Base-by-base conservation (phyloP, 805 yeast genomes). In the Yarrowia keelungensis region DNA sequence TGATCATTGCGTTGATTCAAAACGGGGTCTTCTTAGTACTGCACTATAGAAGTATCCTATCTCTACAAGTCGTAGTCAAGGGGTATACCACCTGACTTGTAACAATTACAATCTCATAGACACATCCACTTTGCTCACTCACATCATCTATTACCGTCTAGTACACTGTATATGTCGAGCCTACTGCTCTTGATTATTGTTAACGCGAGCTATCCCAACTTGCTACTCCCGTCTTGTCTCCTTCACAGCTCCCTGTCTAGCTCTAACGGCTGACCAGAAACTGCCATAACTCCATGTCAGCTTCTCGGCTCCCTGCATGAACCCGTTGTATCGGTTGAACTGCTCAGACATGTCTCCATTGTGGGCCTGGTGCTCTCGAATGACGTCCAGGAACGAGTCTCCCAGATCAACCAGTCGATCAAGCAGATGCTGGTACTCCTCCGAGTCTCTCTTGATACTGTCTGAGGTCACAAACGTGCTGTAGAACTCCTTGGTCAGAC, bases 251-350 rank as follows among this genome's bases (percentile, higher is more conserved):
- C 35, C 65, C 12, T 15, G 10, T 4, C 65, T 41, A 26, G 65
- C 65, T 59, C 69, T 49, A 69, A 84, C 79, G 11, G 94, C 86
- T 72, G 86, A 84, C 86, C 89, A 87, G 56, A 90, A 85, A 5
- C 97, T 84, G 41, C 92, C 86, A 76, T 91, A 91, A 70, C 96
- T 89, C 98, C 98, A 94, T 5, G 98, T 93, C 73, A 94, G 84
- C 73, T 90, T 86, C 68, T 80, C 79, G 0, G 98, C 98, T 8
- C 98, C 98, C 77, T 88, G 89, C 89, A 92, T 86, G 76, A 78
- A 92, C 0, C 98, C 98, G 50, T 84, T 86, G 73, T 87, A 84
- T 74, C 85, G 86, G 79, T 90, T 91, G 77, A 92, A 91, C 75
- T 94, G 97, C 78, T 94, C 98, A 74, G 93, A 88, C 87, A 94